Conservation (phyloP, 805 yeast species). For the Sugiyamaella chiloensis region DNA sequence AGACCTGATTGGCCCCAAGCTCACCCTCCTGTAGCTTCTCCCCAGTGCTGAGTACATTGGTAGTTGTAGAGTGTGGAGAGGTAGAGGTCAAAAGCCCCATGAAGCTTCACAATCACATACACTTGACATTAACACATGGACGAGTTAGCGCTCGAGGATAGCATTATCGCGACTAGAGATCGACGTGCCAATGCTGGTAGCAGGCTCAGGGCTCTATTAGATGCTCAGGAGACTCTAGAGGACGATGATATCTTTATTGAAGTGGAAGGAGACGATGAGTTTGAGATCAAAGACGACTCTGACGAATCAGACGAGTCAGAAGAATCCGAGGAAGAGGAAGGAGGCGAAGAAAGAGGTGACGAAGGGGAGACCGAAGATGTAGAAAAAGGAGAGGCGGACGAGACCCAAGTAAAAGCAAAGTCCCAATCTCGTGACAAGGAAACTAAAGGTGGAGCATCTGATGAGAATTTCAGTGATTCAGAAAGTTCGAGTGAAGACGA, state of each 20-base stretch:
- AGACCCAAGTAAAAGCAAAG: neutral
- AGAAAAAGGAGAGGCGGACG: slow-evolving; percentile 21
- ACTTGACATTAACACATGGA: slow-evolving; percentile 11
- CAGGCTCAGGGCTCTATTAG: slow-evolving; percentile 66
- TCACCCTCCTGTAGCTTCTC: too few relatives aligned
- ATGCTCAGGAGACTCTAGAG: slow-evolving; percentile 59
- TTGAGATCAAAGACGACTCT: slow-evolving; percentile 36
- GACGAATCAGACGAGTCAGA: slow-evolving; percentile 25
- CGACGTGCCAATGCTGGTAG: slow-evolving; percentile 90
- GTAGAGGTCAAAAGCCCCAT: slow-evolving; percentile 1
- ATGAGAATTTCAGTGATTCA: slow-evolving; percentile 48
- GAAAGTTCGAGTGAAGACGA: slow-evolving; percentile 50
- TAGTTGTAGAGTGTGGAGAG: too few relatives aligned
- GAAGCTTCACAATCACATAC: too few relatives aligned
- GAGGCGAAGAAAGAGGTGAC: slow-evolving; percentile 18
- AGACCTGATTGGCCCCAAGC: too few relatives aligned
- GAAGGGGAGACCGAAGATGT: slow-evolving; percentile 7
- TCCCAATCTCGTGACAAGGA: neutral
- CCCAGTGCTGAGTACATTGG: too few relatives aligned
- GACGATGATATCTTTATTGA: slow-evolving; percentile 63
- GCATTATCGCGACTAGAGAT: slow-evolving; percentile 69
- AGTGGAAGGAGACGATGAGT: slow-evolving; percentile 41
- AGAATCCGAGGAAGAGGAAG: slow-evolving; percentile 24
- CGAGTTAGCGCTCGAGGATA: slow-evolving; percentile 40
- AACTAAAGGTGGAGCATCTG: slow-evolving; percentile 24